Percentiles rank a stretch among this genome's conserved stretches.
These are phyloP conservation scores for Graphilbum fragrans DNA, from an alignment of 2,329 filamentous ascomycete species.

Conservation along the genomic window DNA sequence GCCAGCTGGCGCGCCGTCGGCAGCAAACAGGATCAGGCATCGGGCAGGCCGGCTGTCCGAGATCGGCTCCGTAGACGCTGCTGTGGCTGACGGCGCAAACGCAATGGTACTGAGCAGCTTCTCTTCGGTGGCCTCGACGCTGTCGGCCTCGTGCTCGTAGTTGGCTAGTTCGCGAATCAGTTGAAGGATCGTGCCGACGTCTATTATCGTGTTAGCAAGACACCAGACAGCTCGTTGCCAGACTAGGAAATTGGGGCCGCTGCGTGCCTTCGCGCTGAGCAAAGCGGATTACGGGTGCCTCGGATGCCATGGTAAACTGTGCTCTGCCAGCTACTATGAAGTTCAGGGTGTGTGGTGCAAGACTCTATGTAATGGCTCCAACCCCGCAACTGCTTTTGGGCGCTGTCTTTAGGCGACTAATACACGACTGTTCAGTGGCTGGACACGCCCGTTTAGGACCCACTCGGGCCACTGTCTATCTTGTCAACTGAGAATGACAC, in stretches of 20 bases:
- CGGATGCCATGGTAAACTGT: conserved; percentile 17
- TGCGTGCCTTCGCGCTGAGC: conserved; percentile 45
- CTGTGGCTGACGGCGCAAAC: conserved; percentile 43
- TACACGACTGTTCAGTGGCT: too few relatives aligned
- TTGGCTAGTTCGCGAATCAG: conserved; percentile 78
- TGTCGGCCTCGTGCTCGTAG: conserved; percentile 68
- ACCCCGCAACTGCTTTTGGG: too few relatives aligned
- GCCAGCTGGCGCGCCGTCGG: conserved; percentile 41
- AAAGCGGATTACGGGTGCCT: conserved; percentile 34
- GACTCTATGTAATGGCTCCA: too few relatives aligned
- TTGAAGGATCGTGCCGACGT: conserved; percentile 67
- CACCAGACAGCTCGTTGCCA: neutral
- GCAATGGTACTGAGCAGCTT: conserved; percentile 65
- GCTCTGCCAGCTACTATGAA: too few relatives aligned
- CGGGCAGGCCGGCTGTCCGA: conserved; percentile 53
- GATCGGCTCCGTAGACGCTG: conserved; percentile 38
- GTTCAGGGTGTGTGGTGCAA: too few relatives aligned
- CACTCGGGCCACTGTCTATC: too few relatives aligned
- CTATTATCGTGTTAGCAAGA: conserved; percentile 18
- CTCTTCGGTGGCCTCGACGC: conserved; percentile 67
- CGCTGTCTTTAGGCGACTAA: too few relatives aligned
- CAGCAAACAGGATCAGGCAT: conserved; percentile 54
- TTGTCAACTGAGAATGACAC: too few relatives aligned
- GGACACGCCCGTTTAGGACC: too few relatives aligned
- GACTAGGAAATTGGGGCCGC: neutral